phyloP scores from a whole-genome alignment of 345 rosid genomes.

The Cardamine resedifolia region DNA sequence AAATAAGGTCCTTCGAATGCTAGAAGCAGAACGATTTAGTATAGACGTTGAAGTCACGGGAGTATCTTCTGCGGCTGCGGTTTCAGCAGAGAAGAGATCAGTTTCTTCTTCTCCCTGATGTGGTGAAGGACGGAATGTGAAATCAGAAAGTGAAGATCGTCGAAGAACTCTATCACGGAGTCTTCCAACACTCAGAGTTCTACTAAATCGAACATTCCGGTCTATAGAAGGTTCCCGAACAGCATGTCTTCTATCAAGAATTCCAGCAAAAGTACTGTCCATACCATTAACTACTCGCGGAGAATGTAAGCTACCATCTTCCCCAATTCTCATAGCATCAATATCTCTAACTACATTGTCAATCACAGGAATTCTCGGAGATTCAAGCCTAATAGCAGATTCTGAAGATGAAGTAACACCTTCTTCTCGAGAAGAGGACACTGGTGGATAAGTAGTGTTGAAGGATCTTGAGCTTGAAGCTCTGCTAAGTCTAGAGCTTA shows the following conservation, averaged over 20 bases:
- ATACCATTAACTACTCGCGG: conserved; percentile 41
- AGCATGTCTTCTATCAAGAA: conserved; percentile 56
- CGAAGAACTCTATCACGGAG: conserved; percentile 97
- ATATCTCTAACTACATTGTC: conserved; percentile 39
- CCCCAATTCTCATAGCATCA: conserved; percentile 36
- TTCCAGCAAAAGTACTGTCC: conserved; percentile 47
- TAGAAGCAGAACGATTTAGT: conserved; percentile 51
- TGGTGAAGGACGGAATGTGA: conserved; percentile 51
- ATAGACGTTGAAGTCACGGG: conserved; percentile 37
- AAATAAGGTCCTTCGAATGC: conserved; percentile 50
- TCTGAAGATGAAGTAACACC: conserved; percentile 36
- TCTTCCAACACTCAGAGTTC: conserved; percentile 96
- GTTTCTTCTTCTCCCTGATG: conserved; percentile 49
- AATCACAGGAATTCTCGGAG: conserved; percentile 38
- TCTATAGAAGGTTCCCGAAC: conserved; percentile 64
- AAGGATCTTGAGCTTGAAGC: conserved; percentile 80
- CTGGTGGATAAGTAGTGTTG: conserved; percentile 53
- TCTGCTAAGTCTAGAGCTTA: conserved; percentile 74
- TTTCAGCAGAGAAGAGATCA: conserved; percentile 46
- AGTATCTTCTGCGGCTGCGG: conserved; percentile 44
- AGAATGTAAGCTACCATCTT: conserved; percentile 40
- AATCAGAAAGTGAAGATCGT: conserved; percentile 65
- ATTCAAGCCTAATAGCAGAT: conserved; percentile 39
- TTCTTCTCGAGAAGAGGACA: conserved; percentile 45
- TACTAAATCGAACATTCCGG: conserved; percentile 78